A percentile compares a stretch with the other conserved stretches of the same genome.
These are phyloP conservation scores for Chimonanthus praecox DNA, from an alignment of 164 flowering plant genomes.

Conservation along the genomic window DNA sequence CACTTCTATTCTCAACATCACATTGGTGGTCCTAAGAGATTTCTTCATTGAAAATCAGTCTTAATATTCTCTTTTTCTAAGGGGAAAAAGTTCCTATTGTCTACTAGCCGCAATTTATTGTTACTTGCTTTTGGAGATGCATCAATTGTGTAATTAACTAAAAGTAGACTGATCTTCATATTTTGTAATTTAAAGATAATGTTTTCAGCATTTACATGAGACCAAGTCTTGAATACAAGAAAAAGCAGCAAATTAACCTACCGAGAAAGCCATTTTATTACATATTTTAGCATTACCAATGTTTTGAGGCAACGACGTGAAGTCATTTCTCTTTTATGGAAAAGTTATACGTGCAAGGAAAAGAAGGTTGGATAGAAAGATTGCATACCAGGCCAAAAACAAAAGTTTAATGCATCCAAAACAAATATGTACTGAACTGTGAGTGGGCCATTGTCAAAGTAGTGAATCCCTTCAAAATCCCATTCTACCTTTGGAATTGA, in stretches of 20 bases:
- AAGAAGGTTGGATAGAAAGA: not conserved
- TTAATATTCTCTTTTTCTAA: too few relatives aligned
- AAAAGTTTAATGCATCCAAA: conserved; percentile 86
- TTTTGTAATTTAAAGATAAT: too few relatives aligned
- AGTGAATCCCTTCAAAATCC: conserved; percentile 98
- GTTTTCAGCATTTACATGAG: not conserved
- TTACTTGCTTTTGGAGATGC: not conserved
- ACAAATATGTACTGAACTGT: conserved; percentile 90
- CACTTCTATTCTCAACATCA: too few relatives aligned
- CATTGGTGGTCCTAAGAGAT: not conserved
- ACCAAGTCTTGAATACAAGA: too few relatives aligned
- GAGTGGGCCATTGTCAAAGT: conserved; percentile 83
- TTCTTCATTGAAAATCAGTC: not conserved
- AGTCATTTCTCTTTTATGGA: not conserved
- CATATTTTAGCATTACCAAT: not conserved
- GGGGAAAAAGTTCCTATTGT: not conserved
- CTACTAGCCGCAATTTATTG: not conserved
- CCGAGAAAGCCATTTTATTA: too few relatives aligned
- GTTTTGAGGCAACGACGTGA: not conserved
- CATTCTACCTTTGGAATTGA: conserved; percentile 82
- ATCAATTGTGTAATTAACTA: not conserved
- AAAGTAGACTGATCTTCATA: not conserved
- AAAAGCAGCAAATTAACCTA: too few relatives aligned
- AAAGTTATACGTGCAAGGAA: not conserved
- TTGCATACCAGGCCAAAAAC: conserved; percentile 91